These are phyloP conservation scores for Ceratocystis diversiconidia DNA, from an alignment of 2,329 filamentous ascomycete species.

Conservation along the genomic window DNA sequence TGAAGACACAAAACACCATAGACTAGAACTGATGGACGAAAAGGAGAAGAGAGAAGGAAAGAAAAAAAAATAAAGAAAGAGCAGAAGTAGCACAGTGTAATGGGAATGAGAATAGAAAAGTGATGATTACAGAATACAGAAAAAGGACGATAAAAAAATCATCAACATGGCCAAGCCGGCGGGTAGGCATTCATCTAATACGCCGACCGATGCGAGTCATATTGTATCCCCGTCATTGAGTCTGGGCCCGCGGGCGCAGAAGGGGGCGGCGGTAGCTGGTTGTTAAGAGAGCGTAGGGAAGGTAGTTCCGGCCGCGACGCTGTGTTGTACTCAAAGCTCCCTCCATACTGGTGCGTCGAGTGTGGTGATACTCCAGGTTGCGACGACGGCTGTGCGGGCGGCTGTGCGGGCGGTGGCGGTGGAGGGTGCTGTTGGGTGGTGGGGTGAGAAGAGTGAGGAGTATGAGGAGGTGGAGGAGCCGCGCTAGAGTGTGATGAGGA, in stretches of 20 bases:
- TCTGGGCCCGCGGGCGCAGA: conserved; percentile 34
- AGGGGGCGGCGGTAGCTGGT: conserved; percentile 33
- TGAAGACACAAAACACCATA: conserved; percentile 5
- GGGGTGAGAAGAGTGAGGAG: conserved; percentile 19
- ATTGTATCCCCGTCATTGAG: conserved; percentile 53
- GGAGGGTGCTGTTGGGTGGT: conserved; percentile 11
- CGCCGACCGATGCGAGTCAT: conserved; percentile 28
- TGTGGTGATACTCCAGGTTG: conserved; percentile 22
- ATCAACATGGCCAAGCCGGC: not conserved
- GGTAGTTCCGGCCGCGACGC: conserved; percentile 36
- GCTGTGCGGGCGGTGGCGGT: not conserved
- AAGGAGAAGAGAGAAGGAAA: not conserved
- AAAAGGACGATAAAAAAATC: no score
- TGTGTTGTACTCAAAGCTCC: conserved; percentile 17
- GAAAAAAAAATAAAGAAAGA: conserved; percentile 4
- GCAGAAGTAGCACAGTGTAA: conserved; percentile 6
- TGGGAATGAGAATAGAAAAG: conserved; percentile 3
- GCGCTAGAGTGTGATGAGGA: conserved; percentile 20
- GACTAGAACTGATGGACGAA: conserved; percentile 5
- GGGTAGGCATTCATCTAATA: conserved; percentile 1
- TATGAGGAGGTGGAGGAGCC: conserved; percentile 23
- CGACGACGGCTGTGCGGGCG: not conserved
- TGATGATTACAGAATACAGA: not conserved
- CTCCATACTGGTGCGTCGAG: conserved; percentile 23
- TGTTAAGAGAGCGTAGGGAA: conserved; percentile 25